phyloP scores from a whole-genome alignment of 768 basidiomycete genomes.

The Gloeopeniophorella convolvens region DNA sequence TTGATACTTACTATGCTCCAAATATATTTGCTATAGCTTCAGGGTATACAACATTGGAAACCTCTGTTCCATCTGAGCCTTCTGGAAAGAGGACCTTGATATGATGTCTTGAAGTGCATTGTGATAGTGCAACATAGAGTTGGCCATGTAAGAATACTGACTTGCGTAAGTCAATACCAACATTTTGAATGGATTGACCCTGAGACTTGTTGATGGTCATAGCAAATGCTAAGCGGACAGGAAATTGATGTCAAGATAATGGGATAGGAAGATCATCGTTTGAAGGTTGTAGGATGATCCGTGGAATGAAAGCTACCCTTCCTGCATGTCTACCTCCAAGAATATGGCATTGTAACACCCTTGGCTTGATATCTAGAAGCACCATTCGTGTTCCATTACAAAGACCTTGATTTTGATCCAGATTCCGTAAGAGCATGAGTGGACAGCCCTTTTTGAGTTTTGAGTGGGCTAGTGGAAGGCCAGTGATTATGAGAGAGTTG shows the following conservation, averaged over 20 bases:
- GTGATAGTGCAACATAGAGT: conserved; percentile 39
- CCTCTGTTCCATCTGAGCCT: no score
- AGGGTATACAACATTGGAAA: no score
- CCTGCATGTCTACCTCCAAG: no score
- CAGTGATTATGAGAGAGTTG: conserved; percentile 30
- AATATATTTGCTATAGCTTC: no score
- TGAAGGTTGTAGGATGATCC: conserved; percentile 31
- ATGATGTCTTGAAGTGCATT: no score
- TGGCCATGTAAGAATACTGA: conserved; percentile 39
- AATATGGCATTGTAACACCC: no score
- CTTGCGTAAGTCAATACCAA: conserved; percentile 35
- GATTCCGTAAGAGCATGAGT: conserved; percentile 39
- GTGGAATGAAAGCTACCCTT: conserved; percentile 34
- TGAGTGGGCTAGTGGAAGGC: conserved; percentile 34
- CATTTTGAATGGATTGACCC: conserved; percentile 39
- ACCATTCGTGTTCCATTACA: no score
- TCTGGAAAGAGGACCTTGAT: no score
- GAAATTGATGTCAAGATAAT: conserved; percentile 35
- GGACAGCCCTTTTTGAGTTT: conserved; percentile 28
- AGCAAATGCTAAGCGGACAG: conserved; percentile 39
- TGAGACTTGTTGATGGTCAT: conserved; percentile 45
- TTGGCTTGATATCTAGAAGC: no score
- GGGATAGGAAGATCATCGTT: conserved; percentile 26
- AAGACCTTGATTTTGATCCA: conserved; percentile 30
- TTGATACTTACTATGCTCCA: no score